Conservation (phyloP, 352 stramenopile genomes). For the Salisapilia sapeloensis region DNA sequence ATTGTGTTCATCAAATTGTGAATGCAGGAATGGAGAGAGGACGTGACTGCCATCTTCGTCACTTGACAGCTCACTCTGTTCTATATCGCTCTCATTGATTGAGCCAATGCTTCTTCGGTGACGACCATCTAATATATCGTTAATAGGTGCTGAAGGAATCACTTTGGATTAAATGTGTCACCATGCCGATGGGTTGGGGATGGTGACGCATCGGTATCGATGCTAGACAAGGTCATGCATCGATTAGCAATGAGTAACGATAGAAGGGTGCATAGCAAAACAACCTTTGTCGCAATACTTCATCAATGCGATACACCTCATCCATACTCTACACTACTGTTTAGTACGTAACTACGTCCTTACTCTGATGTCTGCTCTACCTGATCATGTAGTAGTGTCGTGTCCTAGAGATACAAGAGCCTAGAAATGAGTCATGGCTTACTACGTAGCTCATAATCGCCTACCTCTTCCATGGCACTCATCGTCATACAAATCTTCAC, state of each 20-base stretch:
- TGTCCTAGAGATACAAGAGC: slow-evolving; percentile 14
- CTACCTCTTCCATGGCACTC: too few relatives aligned
- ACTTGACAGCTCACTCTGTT: slow-evolving; percentile 2
- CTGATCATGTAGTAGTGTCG: slow-evolving; percentile 26
- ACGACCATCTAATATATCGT: background rate
- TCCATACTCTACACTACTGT: slow-evolving; percentile 46
- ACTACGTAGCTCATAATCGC: too few relatives aligned
- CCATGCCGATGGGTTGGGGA: slow-evolving; percentile 13
- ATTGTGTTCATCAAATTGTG: too few relatives aligned
- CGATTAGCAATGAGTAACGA: background rate
- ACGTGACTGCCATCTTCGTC: slow-evolving; percentile 1
- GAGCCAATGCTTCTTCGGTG: background rate
- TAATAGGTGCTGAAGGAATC: background rate
- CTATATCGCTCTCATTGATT: slow-evolving; percentile 3
- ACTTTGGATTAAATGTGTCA: slow-evolving; percentile 1
- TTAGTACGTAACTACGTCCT: background rate
- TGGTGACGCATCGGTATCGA: slow-evolving; percentile 29
- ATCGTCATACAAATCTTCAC: too few relatives aligned
- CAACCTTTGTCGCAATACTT: slow-evolving; percentile 29
- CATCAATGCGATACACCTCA: slow-evolving; percentile 45
- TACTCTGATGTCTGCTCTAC: slow-evolving; percentile 3
- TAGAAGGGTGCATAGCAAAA: background rate
- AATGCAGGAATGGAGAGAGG: background rate
- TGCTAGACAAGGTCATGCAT: slow-evolving; percentile 6
- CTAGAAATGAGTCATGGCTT: too few relatives aligned